A percentile compares a stretch with the other conserved stretches of the same genome.
phyloP scores from a whole-genome alignment of 495 filamentous ascomycete genomes.

The Cladorrhinum samala region DNA sequence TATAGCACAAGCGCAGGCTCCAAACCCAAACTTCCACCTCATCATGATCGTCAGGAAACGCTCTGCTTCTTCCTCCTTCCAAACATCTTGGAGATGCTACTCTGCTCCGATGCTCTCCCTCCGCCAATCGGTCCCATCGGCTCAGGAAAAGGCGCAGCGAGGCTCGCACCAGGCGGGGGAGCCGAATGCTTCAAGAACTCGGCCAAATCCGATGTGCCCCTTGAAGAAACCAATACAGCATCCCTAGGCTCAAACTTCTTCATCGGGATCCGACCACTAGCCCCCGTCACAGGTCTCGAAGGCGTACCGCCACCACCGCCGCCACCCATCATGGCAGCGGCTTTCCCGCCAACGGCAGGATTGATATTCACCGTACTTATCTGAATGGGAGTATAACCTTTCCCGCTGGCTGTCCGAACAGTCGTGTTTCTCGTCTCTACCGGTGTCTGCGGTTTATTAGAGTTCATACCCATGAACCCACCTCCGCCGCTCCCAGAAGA shows the following conservation, averaged over 20 bases:
- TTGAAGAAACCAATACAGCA: conserved; percentile 30
- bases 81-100: conserved; percentile 15
- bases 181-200: conserved; percentile 73
- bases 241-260: conserved; percentile 51
- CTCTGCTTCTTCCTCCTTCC: conserved; percentile 23
- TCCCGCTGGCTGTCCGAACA: background rate
- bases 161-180: conserved; percentile 46
- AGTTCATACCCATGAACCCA: conserved; percentile 21
- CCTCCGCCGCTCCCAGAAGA: conserved; percentile 12
- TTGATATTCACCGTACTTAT: conserved; percentile 18
- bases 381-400: conserved; percentile 42
- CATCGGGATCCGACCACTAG: conserved; percentile 36
- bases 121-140: conserved; percentile 1
- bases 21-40: background rate
- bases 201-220: conserved; percentile 64
- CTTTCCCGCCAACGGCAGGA: conserved; percentile 24
- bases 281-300: conserved; percentile 12
- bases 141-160: conserved; percentile 12
- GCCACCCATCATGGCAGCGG: conserved; percentile 9
- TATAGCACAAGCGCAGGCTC: too few relatives aligned
- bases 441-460: conserved; percentile 27
- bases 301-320: conserved; percentile 7
- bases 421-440: too few relatives aligned
- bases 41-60: conserved; percentile 9
- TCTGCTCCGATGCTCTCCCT: conserved; percentile 3